These are phyloP conservation scores for Seminavis robusta DNA, from an alignment of 108 stramenopile species.

Conservation along the genomic window DNA sequence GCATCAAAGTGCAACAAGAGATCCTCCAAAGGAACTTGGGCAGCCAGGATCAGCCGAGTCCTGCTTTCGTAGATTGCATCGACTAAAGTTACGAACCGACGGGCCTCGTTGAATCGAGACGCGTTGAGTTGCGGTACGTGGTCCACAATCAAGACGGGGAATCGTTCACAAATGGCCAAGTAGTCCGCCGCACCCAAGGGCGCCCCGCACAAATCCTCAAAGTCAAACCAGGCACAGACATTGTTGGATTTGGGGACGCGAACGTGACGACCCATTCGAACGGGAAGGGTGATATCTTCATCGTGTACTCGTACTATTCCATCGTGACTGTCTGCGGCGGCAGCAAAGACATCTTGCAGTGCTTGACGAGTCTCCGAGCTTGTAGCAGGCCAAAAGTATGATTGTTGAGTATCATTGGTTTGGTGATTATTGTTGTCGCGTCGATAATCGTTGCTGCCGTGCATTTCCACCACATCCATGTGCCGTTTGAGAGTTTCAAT, in stretches of 20 bases:
- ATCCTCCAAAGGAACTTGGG: slow-evolving; percentile 27
- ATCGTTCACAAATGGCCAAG: slow-evolving; percentile 10
- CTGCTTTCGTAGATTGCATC: slow-evolving; percentile 63
- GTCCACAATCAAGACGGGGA: slow-evolving; percentile 15
- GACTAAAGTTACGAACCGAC: slow-evolving; percentile 58
- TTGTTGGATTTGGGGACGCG: slow-evolving; percentile 9
- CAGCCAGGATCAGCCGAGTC: slow-evolving; percentile 16
- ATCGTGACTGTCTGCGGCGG: no score
- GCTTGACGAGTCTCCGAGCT: not conserved
- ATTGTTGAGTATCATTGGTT: no score
- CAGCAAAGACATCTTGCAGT: not conserved
- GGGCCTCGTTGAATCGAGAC: slow-evolving; percentile 30
- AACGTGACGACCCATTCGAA: slow-evolving; percentile 30
- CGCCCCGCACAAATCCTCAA: slow-evolving; percentile 21
- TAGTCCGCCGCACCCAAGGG: slow-evolving; percentile 36
- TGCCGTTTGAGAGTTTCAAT: slow-evolving; percentile 24
- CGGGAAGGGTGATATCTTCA: slow-evolving; percentile 11
- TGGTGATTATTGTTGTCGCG: not conserved
- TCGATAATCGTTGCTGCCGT: slow-evolving; percentile 9
- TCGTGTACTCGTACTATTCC: no score
- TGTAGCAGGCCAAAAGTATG: not conserved
- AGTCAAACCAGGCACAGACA: slow-evolving; percentile 21
- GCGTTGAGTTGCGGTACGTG: slow-evolving; percentile 20
- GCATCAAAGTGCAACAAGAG: slow-evolving; percentile 44
- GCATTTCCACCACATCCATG: slow-evolving; percentile 9